A percentile compares a stretch with the other conserved stretches of the same genome.
Conservation (phyloP, 768 basidiomycete species). For the Lactarius sp. region DNA sequence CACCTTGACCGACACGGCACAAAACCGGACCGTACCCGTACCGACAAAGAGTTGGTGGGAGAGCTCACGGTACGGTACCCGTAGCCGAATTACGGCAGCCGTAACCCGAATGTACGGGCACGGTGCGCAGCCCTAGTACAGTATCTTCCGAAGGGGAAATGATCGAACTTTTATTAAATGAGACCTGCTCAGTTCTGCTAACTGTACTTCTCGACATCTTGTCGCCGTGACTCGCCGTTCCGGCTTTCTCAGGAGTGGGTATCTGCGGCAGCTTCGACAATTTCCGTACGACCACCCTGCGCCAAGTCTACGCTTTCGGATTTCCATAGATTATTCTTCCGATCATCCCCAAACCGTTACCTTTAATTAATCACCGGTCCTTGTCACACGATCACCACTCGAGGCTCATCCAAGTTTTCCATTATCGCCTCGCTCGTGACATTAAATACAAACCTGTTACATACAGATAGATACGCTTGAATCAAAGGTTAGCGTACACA, state of each 20-base stretch:
- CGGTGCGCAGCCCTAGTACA: too few species aligned
- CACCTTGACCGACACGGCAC: too few species aligned
- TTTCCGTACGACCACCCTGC: background rate
- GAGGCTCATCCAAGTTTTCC: conserved; percentile 1
- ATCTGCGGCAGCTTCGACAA: background rate
- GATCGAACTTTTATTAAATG: background rate
- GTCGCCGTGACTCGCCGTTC: background rate
- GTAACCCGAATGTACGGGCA: too few species aligned
- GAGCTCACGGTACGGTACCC: too few species aligned
- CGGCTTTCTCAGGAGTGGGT: background rate
- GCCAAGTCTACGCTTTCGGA: conserved; percentile 1
- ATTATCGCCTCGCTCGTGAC: conserved; percentile 11
- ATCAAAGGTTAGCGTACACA: conserved; percentile 19
- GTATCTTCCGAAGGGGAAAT: background rate
- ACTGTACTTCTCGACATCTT: background rate
- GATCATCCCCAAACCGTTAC: conserved; percentile 10
- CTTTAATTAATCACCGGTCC: background rate
- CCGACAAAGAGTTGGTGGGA: too few species aligned
- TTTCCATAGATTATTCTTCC: conserved; percentile 14
- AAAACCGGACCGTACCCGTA: too few species aligned
- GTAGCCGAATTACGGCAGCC: too few species aligned
- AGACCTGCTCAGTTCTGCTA: background rate
- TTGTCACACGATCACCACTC: conserved; percentile 13
- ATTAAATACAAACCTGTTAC: conserved; percentile 20
- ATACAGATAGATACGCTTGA: conserved; percentile 23